A percentile compares a stretch with the other conserved stretches of the same genome.
These are phyloP conservation scores for Camellia granthamiana DNA, from an alignment of 148 eudicot species.

Conservation along the genomic window DNA sequence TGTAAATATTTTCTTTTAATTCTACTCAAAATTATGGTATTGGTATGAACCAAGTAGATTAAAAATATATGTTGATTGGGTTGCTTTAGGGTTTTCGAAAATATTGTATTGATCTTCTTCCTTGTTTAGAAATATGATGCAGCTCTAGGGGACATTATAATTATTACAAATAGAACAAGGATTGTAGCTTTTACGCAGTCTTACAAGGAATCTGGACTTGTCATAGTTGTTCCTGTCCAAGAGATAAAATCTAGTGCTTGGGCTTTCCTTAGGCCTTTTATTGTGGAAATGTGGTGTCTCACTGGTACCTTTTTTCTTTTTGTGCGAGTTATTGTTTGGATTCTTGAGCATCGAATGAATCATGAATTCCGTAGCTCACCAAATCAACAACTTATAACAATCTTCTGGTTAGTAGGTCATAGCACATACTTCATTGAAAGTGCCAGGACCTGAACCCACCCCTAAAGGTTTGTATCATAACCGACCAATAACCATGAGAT, in stretches of 20 bases:
- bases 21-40: not conserved
- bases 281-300: slow-evolving; percentile 18
- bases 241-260: slow-evolving; percentile 46
- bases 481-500: too few species aligned
- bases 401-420: too few species aligned
- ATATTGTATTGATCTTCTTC: slow-evolving; percentile 10
- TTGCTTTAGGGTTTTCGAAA: too few species aligned
- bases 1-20: slow-evolving; percentile 38
- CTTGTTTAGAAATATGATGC: slow-evolving; percentile 66
- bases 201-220: slow-evolving; percentile 60
- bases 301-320: slow-evolving; percentile 37
- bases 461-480: too few species aligned
- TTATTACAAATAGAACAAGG: slow-evolving; percentile 19
- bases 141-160: slow-evolving; percentile 72
- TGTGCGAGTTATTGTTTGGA: slow-evolving; percentile 65
- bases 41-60: too few species aligned
- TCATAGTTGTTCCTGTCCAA: slow-evolving; percentile 56
- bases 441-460: too few species aligned
- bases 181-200: slow-evolving; percentile 78
- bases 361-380: slow-evolving; percentile 73
- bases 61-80: too few species aligned
- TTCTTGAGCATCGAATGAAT: slow-evolving; percentile 67
- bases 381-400: slow-evolving; percentile 13
- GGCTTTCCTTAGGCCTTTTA: slow-evolving; percentile 69
- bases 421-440: too few species aligned